Conservation (phyloP, 345 rosid genomes). For the Lumnitzera racemosa region DNA sequence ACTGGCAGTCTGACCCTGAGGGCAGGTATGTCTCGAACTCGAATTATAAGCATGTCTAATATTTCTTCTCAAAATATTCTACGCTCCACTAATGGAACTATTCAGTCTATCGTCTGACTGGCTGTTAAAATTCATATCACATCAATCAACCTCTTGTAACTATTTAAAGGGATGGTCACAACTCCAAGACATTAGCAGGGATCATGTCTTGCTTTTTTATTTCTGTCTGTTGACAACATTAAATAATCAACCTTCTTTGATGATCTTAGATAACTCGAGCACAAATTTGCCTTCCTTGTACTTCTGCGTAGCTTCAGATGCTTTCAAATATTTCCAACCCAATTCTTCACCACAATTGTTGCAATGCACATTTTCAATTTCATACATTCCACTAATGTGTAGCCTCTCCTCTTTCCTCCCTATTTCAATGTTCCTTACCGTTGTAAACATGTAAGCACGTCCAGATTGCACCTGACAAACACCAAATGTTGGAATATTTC, state of each 20-base stretch:
- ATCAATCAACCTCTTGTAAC: too few species aligned
- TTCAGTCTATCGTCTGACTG: too few species aligned
- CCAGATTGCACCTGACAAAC: conserved; percentile 57
- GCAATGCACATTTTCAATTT: conserved; percentile 60
- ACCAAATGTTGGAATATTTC: not conserved
- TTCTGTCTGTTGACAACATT: too few species aligned
- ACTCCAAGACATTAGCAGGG: too few species aligned
- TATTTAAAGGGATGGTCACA: too few species aligned
- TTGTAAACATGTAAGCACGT: conserved; percentile 63
- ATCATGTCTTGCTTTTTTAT: too few species aligned
- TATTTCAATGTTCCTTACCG: conserved; percentile 51
- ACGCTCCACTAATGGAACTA: too few species aligned
- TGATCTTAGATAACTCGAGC: conserved; percentile 63
- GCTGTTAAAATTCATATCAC: too few species aligned
- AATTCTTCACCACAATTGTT: conserved; percentile 53
- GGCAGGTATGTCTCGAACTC: too few species aligned
- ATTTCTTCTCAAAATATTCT: too few species aligned
- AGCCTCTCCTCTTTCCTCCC: conserved; percentile 62
- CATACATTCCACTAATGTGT: conserved; percentile 60
- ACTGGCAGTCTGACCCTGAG: too few species aligned
- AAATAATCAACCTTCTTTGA: conserved; percentile 53
- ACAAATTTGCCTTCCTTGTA: conserved; percentile 80
- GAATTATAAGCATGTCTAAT: too few species aligned
- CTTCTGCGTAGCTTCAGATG: conserved; percentile 57
- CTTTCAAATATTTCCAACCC: conserved; percentile 88